Percentiles rank a stretch among this genome's conserved stretches.
Conservation (phyloP, 202 grass and related monocot genomes). For the Cymbopogon flexuosus region DNA sequence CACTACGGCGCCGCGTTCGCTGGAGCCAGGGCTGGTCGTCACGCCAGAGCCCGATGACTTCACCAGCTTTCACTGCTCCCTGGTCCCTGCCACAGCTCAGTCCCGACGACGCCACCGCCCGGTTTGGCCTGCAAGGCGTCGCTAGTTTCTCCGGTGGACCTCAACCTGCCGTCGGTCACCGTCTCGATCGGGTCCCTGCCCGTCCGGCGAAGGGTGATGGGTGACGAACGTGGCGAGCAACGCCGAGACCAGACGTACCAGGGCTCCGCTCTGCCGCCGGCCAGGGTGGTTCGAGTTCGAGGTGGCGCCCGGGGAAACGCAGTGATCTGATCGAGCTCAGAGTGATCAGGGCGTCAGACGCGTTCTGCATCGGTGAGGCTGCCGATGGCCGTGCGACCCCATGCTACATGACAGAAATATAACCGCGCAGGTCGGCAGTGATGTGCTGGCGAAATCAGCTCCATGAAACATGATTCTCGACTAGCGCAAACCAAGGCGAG, state of each 20-base stretch:
- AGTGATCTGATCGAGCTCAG: slow-evolving; percentile 38
- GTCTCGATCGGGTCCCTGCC: slow-evolving; percentile 35
- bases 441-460: neutral
- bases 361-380: slow-evolving; percentile 48
- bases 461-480: no score
- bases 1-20: slow-evolving; percentile 41
- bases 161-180: slow-evolving; percentile 62
- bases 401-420: neutral
- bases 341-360: slow-evolving; percentile 19
- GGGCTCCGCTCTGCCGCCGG: slow-evolving; percentile 22
- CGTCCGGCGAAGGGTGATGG: slow-evolving; percentile 37
- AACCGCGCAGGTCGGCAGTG: no score
- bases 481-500: no score
- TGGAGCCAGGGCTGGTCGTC: slow-evolving; percentile 51
- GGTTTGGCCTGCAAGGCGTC: slow-evolving; percentile 24
- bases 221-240: slow-evolving; percentile 45
- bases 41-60: slow-evolving; percentile 45
- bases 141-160: slow-evolving; percentile 29
- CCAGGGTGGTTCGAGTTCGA: slow-evolving; percentile 56
- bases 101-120: slow-evolving; percentile 4
- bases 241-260: slow-evolving; percentile 59
- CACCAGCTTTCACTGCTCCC: slow-evolving; percentile 47
- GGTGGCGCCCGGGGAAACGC: slow-evolving; percentile 27
- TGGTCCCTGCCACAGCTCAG: slow-evolving; percentile 43
- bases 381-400: slow-evolving; percentile 31